Evolutionary conservation across 2,329 filamentous ascomycete genomes (phyloP), one percentile per base, ranked within the genome.

Genomic region (Samsoniella hepiali): DNA sequence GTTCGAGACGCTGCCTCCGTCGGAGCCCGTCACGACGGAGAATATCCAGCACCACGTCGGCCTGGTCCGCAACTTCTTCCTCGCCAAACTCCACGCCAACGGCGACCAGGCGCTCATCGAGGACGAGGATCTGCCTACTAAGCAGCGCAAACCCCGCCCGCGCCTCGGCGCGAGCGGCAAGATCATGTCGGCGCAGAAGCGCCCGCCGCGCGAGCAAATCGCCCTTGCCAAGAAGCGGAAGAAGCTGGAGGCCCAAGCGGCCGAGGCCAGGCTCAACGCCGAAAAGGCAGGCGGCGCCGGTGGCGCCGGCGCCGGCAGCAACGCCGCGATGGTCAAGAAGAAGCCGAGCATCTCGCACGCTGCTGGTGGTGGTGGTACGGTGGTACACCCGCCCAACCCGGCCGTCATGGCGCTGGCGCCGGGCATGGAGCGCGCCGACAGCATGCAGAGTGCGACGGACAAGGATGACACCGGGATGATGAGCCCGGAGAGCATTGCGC

Each of bases 111-210:
- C 92, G 50, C 83, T 99, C 68, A 81, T 96, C 59, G 95, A 99
- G 79, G 95, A 99, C 77, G 91, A 98, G 72, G 94, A 99, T 69
- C 80, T 99, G 31, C 95, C 96, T 17, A 86, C 89, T 62, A 99
- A 99, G 77, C 95, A 99, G 77, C 84, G 92, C 79, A 89, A 79
- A 78, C 91, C 79, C 31, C 81, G 84, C n/a, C 84, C 86, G n/a
- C 81, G 84, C 38, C 82, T 86, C 31, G 84, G 84, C 40, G 84
- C 86, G 27, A 93, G 89, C 27, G 91, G 91, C 71, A 96, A 96
- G 81, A 96, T 96, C 68, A 89, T 90, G 11, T 90, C 88, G 59
- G 91, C 91, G 38, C 87, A 93, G 69, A 96, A 96, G 78, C 83
- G 91, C 8, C 91, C 91, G 38, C 84, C 91, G 29, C 88, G 90